Evolutionary conservation across 495 filamentous ascomycete genomes (phyloP), one percentile per base, ranked within the genome.

Genomic region (Trichoderma reesei): DNA sequence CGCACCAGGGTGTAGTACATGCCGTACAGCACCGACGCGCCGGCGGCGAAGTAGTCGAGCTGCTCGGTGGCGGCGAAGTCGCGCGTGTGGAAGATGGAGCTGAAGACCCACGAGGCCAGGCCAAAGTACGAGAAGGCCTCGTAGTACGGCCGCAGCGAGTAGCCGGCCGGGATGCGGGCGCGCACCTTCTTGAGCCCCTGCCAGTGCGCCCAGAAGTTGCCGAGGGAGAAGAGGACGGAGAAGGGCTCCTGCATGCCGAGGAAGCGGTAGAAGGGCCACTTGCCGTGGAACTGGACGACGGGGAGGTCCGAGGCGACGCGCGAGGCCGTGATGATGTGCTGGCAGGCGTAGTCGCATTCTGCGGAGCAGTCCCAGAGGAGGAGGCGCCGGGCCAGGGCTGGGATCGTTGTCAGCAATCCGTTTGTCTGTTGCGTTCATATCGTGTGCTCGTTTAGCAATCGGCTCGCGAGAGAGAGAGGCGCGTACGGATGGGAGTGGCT

Each of bases 261-360:
- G 65, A 96, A 80, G 65, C 94, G 87, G 67, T 83, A 79, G 80
- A 98, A 98, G 37, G 94, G 94, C 94, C 94, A 98, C 84, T 98
- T 98, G n/a, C 95, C 94, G 79, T 98, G 92, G 80, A 90, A 98
- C 78, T 98, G 94, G 44, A 92, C 86, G 36, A 96, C 73, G 3
- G 89, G 83, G 37, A 82, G 78, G 46, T 82, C 73, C 75, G 84
- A 82, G 42, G 83, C 78, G 60, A 90, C 74, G 65, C 94, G 90
- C 31, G 72, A 76, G 65, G 89, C 75, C 62, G 94, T 98, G 62
- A 94, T 81, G 74, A 96, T 89, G 80, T 96, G 94, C 73, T 98
- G 94, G 81, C 94, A 98, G 59, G 89, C 89, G 80, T 98, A 96
- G 79, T 98, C 94, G 83, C 94, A 98, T 82, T 98, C 93, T 70